Conservation (phyloP, 495 filamentous ascomycete species). For the Podospora conica region DNA sequence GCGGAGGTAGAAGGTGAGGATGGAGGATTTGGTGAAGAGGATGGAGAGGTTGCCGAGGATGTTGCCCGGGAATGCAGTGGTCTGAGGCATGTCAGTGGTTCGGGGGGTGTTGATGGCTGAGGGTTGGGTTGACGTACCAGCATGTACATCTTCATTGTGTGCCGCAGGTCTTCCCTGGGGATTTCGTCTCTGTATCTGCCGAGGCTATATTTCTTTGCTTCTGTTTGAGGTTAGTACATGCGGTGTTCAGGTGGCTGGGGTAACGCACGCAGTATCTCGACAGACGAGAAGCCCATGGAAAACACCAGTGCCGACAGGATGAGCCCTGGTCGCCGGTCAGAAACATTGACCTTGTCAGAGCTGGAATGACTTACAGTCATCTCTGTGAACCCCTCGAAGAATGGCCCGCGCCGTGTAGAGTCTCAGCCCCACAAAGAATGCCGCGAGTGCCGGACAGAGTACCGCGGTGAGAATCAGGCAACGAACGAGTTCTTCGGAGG, state of each 20-base stretch:
- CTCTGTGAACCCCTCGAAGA: constrained; percentile 12
- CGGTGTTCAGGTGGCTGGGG: too few relatives aligned
- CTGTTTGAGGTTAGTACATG: too few relatives aligned
- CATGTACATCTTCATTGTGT: constrained; percentile 3
- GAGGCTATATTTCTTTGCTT: neutral
- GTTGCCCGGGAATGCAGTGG: constrained; percentile 7
- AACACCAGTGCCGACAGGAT: too few relatives aligned
- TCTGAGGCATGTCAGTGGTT: neutral
- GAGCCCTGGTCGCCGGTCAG: too few relatives aligned
- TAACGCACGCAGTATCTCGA: too few relatives aligned
- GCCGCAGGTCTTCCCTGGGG: neutral
- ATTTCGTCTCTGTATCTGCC: neutral
- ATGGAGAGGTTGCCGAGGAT: constrained; percentile 12
- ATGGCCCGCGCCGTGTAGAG: constrained; percentile 21
- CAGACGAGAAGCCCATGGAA: too few relatives aligned
- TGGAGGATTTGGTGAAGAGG: constrained; percentile 21
- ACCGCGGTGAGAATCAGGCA: constrained; percentile 5
- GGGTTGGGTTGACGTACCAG: neutral
- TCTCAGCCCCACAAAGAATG: constrained; percentile 17
- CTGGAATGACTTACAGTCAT: constrained; percentile 18
- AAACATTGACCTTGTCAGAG: too few relatives aligned
- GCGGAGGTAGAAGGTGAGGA: constrained; percentile 21
- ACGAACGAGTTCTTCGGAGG: too few relatives aligned
- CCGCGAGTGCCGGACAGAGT: constrained; percentile 16
- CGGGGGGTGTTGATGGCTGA: neutral